A percentile compares a stretch with the other conserved stretches of the same genome.
phyloP scores from a whole-genome alignment of 31 red algal species.

The Asparagopsis taxiformis region DNA sequence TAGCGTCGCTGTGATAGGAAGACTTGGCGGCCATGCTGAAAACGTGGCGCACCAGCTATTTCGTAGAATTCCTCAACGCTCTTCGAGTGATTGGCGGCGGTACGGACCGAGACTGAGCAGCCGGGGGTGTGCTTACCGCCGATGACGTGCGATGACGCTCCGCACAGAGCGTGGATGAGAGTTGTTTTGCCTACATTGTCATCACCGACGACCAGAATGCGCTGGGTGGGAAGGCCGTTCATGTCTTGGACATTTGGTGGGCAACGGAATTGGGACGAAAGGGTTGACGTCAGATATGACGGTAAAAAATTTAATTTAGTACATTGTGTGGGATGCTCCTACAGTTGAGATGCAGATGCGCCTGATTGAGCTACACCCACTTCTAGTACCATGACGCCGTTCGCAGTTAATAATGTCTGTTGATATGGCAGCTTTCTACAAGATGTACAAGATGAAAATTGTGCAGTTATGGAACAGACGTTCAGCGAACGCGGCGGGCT shows the following conservation, averaged over 20 bases:
- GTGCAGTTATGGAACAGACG: not conserved
- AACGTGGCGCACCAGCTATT: slow-evolving; percentile 35
- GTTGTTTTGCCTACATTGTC: slow-evolving; percentile 77
- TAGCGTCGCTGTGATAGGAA: slow-evolving; percentile 52
- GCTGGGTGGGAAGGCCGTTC: slow-evolving; percentile 19
- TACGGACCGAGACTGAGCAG: slow-evolving; percentile 48
- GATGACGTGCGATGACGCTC: slow-evolving; percentile 27
- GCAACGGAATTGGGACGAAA: not conserved
- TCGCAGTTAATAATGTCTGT: too few relatives aligned
- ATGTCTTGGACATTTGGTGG: not conserved
- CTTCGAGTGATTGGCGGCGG: slow-evolving; percentile 7
- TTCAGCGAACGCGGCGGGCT: not conserved
- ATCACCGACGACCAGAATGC: slow-evolving; percentile 64
- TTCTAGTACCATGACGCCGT: too few relatives aligned
- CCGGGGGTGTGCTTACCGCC: slow-evolving; percentile 10
- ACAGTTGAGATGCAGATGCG: too few relatives aligned
- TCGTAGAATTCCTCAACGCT: slow-evolving; percentile 71
- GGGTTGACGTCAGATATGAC: not conserved
- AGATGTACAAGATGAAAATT: not conserved
- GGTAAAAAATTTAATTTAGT: too few relatives aligned
- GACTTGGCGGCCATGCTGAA: slow-evolving; percentile 40
- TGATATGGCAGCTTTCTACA: too few relatives aligned
- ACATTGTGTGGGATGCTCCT: too few relatives aligned
- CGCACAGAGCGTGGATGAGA: slow-evolving; percentile 60
- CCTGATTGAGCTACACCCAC: too few relatives aligned